These are phyloP conservation scores for Annulohypoxylon stygium DNA, from an alignment of 495 filamentous ascomycete species.

Conservation along the genomic window DNA sequence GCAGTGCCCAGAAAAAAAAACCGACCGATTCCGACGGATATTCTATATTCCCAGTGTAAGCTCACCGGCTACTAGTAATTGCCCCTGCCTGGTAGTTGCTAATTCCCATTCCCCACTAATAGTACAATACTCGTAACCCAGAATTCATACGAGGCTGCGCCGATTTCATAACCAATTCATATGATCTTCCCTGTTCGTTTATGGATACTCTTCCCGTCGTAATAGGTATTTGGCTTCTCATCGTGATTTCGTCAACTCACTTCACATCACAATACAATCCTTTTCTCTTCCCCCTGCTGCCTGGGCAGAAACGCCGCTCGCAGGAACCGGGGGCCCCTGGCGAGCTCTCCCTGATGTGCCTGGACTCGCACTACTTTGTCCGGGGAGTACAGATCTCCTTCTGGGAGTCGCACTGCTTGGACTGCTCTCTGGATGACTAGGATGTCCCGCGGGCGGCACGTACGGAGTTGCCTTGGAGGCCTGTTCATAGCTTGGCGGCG, in stretches of 20 bases:
- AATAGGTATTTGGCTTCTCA: not conserved
- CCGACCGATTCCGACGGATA: not conserved
- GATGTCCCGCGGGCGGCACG: constrained; percentile 70
- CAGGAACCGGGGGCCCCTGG: constrained; percentile 41
- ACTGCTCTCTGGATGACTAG: constrained; percentile 65
- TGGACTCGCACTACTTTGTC: constrained; percentile 33
- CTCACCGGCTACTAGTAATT: constrained; percentile 5
- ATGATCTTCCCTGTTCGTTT: constrained; percentile 19
- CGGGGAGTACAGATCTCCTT: constrained; percentile 28
- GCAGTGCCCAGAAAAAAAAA: not conserved
- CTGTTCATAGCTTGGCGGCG: constrained; percentile 87
- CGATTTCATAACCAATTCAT: constrained; percentile 24
- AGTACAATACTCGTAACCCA: constrained; percentile 29
- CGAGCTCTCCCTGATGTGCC: constrained; percentile 45
- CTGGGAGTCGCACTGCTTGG: constrained; percentile 45
- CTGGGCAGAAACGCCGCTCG: constrained; percentile 20
- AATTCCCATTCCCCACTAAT: constrained; percentile 12
- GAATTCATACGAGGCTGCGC: constrained; percentile 7
- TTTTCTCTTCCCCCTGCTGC: constrained; percentile 43
- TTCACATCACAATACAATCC: constrained; percentile 52
- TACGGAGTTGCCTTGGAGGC: constrained; percentile 74
- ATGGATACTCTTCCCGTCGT: not conserved
- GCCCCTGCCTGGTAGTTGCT: not conserved
- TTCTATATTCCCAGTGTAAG: constrained; percentile 26
- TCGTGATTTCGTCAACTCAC: not conserved